Conservation (phyloP, 768 basidiomycete species). For the Termitomyces bulborhizus region DNA sequence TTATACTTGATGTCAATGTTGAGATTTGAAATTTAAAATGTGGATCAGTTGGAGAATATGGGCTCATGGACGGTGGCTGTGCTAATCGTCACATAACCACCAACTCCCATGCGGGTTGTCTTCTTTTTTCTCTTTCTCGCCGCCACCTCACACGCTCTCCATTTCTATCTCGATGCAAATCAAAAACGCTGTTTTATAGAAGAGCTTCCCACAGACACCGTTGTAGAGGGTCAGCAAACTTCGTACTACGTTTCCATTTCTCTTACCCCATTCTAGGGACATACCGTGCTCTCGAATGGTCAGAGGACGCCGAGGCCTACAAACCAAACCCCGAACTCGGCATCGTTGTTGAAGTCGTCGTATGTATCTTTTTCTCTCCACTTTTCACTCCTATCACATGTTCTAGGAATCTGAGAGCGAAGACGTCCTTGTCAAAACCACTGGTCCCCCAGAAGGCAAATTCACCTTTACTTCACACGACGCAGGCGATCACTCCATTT, state of each 20-base stretch:
- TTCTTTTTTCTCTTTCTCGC: conserved; percentile 11
- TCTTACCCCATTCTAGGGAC: conserved; percentile 35
- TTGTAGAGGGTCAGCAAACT: conserved; percentile 56
- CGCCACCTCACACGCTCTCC: conserved; percentile 64
- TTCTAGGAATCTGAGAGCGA: conserved; percentile 79
- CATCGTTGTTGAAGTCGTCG: conserved; percentile 87
- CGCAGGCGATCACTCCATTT: conserved; percentile 95
- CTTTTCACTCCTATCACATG: neutral
- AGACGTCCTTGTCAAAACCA: conserved; percentile 80
- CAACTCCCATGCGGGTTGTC: neutral
- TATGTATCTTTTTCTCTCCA: conserved; percentile 29
- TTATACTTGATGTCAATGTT: too few species aligned
- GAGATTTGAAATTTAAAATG: too few species aligned
- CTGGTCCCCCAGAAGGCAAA: conserved; percentile 84
- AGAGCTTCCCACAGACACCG: conserved; percentile 92
- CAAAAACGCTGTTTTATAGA: conserved; percentile 95
- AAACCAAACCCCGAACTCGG: conserved; percentile 70
- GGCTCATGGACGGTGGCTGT: neutral
- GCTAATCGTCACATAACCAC: neutral
- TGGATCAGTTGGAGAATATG: neutral
- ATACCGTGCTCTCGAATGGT: conserved; percentile 91
- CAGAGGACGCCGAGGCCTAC: conserved; percentile 65
- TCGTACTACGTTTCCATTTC: too few species aligned
- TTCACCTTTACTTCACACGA: conserved; percentile 99
- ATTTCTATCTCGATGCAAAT: conserved; percentile 95